These are phyloP conservation scores for Neurospora sp. DNA, from an alignment of 495 filamentous ascomycete species.

Conservation along the genomic window DNA sequence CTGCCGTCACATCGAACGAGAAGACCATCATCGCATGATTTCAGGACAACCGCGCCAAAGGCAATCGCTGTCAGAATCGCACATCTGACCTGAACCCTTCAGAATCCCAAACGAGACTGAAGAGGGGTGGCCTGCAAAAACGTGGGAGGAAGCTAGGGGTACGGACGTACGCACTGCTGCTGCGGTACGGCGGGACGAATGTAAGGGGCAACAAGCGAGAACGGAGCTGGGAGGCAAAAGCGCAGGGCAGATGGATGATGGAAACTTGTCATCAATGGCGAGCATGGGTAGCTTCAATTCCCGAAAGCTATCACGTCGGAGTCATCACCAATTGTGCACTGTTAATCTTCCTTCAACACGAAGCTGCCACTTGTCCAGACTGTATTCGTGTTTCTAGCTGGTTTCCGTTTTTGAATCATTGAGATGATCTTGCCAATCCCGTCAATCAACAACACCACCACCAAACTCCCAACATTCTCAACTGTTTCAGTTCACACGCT, in stretches of 20 bases:
- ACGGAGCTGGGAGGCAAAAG: background rate
- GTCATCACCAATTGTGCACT: background rate
- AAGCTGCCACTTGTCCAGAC: background rate
- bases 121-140: background rate
- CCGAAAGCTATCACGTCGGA: background rate
- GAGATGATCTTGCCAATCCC: background rate
- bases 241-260: background rate
- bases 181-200: background rate
- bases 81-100: background rate
- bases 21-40: background rate
- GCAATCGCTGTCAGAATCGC: background rate
- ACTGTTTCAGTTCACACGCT: background rate
- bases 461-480: background rate
- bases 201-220: background rate
- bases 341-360: background rate
- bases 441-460: background rate
- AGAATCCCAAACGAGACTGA: background rate
- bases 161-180: background rate
- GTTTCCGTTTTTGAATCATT: background rate
- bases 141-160: background rate
- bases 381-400: background rate
- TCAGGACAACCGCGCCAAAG: background rate
- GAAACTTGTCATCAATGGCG: background rate
- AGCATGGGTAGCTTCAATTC: background rate
- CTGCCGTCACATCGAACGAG: background rate